These are phyloP conservation scores for Macrolepiota fuliginosa DNA, from an alignment of 768 basidiomycete species.

Conservation along the genomic window DNA sequence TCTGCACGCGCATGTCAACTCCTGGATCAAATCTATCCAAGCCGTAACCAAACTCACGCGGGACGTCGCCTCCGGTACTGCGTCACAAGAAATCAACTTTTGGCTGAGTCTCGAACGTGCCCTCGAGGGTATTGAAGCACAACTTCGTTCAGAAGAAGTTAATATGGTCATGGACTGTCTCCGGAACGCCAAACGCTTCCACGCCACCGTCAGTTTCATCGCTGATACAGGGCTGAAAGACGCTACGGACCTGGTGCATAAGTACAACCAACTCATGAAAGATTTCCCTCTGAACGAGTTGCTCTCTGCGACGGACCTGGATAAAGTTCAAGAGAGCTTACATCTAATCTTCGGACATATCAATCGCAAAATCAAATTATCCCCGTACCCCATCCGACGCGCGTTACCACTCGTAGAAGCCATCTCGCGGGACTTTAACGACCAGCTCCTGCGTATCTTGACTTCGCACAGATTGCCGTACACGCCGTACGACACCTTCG, in stretches of 20 bases:
- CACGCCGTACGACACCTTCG: conserved; percentile 93
- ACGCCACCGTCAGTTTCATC: conserved; percentile 95
- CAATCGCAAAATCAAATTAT: conserved; percentile 92
- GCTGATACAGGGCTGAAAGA: conserved; percentile 97
- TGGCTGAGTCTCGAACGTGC: conserved; percentile 96
- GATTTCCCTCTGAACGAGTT: conserved; percentile 98
- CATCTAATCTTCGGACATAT: conserved; percentile 88
- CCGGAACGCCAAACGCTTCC: conserved; percentile 94
- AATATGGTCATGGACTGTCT: conserved; percentile 92
- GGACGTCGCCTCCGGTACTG: conserved; percentile 92
- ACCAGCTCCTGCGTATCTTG: conserved; percentile 87
- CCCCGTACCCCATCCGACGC: conserved; percentile 94
- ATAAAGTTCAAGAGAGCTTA: conserved; percentile 90
- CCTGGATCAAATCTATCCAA: conserved; percentile 98
- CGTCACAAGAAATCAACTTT: conserved; percentile 98
- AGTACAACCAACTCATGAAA: conserved; percentile 98
- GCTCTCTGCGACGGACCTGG: conserved; percentile 92
- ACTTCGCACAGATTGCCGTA: conserved; percentile 91
- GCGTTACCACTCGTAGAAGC: conserved; percentile 97
- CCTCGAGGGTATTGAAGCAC: conserved; percentile 88
- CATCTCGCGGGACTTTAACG: conserved; percentile 96
- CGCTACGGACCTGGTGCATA: conserved; percentile 90
- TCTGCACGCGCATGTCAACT: conserved; percentile 90
- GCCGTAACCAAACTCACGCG: conserved; percentile 93
- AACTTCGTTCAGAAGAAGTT: conserved; percentile 90